Conservation (phyloP, 2,329 filamentous ascomycete genomes). For the Cordyceps tenuipes region DNA sequence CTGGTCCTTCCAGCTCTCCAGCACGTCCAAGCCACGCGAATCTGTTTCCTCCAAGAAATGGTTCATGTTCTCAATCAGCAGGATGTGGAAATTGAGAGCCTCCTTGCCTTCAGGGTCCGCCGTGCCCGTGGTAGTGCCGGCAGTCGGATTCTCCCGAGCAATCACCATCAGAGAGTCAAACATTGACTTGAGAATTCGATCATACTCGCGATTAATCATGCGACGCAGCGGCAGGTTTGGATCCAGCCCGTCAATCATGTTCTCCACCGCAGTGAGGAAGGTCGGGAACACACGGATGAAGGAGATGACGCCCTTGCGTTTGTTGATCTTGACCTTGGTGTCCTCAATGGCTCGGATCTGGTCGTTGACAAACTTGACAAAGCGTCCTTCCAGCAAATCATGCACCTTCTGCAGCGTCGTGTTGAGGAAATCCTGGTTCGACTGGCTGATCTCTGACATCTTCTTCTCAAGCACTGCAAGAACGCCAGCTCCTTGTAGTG, state of each 20-base stretch:
- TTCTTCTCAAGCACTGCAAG: slow-evolving; percentile 74
- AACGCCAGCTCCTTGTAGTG: slow-evolving; percentile 86
- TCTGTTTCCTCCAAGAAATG: slow-evolving; percentile 92
- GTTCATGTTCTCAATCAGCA: slow-evolving; percentile 98
- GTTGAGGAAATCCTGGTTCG: slow-evolving; percentile 86
- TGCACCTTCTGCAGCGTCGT: slow-evolving; percentile 73
- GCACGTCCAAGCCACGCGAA: slow-evolving; percentile 60
- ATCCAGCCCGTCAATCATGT: slow-evolving; percentile 60
- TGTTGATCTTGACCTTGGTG: slow-evolving; percentile 98
- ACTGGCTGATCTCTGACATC: slow-evolving; percentile 70
- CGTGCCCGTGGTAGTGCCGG: slow-evolving; percentile 32
- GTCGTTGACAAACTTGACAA: slow-evolving; percentile 85
- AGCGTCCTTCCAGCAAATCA: slow-evolving; percentile 62
- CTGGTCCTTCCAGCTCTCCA: slow-evolving; percentile 74
- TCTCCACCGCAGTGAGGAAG: slow-evolving; percentile 77
- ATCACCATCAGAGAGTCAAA: slow-evolving; percentile 96
- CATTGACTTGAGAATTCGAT: slow-evolving; percentile 86
- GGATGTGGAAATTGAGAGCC: slow-evolving; percentile 91
- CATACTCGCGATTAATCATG: slow-evolving; percentile 79
- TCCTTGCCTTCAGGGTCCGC: slow-evolving; percentile 80
- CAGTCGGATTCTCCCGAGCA: slow-evolving; percentile 59
- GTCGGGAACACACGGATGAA: slow-evolving; percentile 91
- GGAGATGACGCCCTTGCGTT: slow-evolving; percentile 90
- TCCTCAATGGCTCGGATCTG: slow-evolving; percentile 95
- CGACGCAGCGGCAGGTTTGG: slow-evolving; percentile 56